Evolutionary conservation across 257 asterid genomes (phyloP), one percentile per base, ranked within the genome.

Genomic region (Salvia miltiorrhiza): DNA sequence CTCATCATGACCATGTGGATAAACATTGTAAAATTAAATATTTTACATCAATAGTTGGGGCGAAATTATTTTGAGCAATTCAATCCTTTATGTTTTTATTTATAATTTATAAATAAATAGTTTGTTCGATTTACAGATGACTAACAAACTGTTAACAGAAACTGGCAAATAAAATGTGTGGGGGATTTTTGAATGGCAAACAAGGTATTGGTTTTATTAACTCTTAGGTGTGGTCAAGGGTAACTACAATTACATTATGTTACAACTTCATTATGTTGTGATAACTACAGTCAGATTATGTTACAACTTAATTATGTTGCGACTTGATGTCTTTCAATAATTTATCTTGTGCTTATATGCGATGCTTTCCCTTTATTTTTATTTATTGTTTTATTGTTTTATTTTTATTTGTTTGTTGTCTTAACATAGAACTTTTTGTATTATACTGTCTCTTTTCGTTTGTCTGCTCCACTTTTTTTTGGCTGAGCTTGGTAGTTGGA

Each of bases 401-500:
- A 7, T 14, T 0, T 21, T 10, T 21, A 12, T 52, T 20, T 4
- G 2, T 54, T 16, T 33, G 50, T 24, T 37, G 56, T 0, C 39
- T 12, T 53, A 17, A 65, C 0, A 30, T 19, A 21, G 37, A 21
- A 45, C 14, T 24, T 40, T 63, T 69, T 44, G 62, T 63, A 45
- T 41, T 44, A 33, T 63, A 41, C 52, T 44, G 63, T 53, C 79
- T 23, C 32, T 32, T 69, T 54, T 37, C 14, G 0, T 20, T 26
- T 75, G 67, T 53, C 67, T 23, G 17, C 7, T 17, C 14, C 50
- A 47, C 21, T 3, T 35, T 17, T 21, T 37, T 52, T 68, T 67
- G 41, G 50, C 17, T 57, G 23, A 13, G 62, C 37, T 48, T 47
- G 74, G 59, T 53, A 11, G 72, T 73, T 48, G 74, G 65, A 63